Evolutionary conservation across 2,329 filamentous ascomycete species (phyloP).

Genomic region (Colletotrichum sp.): DNA sequence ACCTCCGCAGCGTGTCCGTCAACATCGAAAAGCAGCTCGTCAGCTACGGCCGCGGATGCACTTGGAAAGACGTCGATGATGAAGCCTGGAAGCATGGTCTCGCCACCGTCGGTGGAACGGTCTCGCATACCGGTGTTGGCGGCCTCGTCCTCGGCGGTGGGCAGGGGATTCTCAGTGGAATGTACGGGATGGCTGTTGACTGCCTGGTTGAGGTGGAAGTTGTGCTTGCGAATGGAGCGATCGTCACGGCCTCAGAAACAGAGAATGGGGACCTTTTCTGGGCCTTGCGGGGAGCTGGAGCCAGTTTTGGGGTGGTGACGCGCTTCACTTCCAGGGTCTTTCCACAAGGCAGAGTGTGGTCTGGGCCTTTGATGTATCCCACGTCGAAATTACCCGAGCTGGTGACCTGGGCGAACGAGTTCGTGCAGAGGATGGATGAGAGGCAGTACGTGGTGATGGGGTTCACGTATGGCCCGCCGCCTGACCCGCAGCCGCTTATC

Average conservation of each 20-base stretch:
- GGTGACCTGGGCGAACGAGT: constrained; percentile 29
- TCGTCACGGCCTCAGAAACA: constrained; percentile 42
- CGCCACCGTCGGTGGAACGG: constrained; percentile 66
- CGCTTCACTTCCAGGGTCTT: constrained; percentile 39
- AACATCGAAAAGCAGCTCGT: constrained; percentile 49
- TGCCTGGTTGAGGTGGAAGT: constrained; percentile 42
- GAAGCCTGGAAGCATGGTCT: constrained; percentile 54
- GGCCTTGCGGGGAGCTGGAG: constrained; percentile 44
- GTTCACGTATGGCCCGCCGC: constrained; percentile 28
- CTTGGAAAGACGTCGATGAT: constrained; percentile 60
- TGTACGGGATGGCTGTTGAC: constrained; percentile 56
- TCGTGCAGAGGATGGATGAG: constrained; percentile 31
- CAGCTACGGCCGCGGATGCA: constrained; percentile 54
- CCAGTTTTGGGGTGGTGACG: constrained; percentile 48
- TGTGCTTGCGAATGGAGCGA: constrained; percentile 41
- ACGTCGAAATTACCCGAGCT: constrained; percentile 29
- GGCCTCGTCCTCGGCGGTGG: constrained; percentile 64
- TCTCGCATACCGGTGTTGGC: constrained; percentile 67
- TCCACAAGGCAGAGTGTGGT: constrained; percentile 35
- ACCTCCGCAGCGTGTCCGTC: constrained; percentile 55
- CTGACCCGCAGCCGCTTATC: constrained; percentile 30
- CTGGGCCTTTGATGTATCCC: constrained; percentile 31
- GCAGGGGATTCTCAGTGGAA: constrained; percentile 60
- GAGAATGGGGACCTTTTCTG: constrained; percentile 50
- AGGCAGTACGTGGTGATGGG: constrained; percentile 13